A percentile compares a stretch with the other conserved stretches of the same genome.
Conservation (phyloP, 2,329 filamentous ascomycete species). For the Zasmidium cellare region DNA sequence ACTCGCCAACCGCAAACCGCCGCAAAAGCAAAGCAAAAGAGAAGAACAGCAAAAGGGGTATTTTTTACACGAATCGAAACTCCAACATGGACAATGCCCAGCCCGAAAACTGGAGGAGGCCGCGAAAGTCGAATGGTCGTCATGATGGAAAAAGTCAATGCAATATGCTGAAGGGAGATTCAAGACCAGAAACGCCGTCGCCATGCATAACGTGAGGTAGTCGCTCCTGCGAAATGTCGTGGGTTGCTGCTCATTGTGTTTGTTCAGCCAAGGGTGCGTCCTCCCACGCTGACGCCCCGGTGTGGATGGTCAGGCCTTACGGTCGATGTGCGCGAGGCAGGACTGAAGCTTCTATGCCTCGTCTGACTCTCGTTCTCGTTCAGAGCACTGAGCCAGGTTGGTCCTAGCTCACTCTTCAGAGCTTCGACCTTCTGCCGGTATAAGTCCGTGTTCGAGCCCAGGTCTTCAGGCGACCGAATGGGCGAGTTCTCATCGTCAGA, state of each 20-base stretch:
- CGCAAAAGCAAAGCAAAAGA: neutral
- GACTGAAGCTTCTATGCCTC: slow-evolving; percentile 28
- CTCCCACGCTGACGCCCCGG: slow-evolving; percentile 33
- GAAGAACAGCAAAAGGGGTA: slow-evolving; percentile 1
- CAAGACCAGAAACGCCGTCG: slow-evolving; percentile 1
- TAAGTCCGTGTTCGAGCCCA: slow-evolving; percentile 30
- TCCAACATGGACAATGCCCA: neutral
- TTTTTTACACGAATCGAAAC: slow-evolving; percentile 5
- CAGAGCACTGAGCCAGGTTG: slow-evolving; percentile 81
- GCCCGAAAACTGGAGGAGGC: neutral
- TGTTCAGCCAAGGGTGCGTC: slow-evolving; percentile 35
- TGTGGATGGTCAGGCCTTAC: slow-evolving; percentile 24
- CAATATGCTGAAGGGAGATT: slow-evolving; percentile 3
- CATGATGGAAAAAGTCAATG: neutral
- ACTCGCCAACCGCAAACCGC: neutral
- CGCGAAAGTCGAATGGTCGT: neutral
- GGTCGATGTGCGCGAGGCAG: slow-evolving; percentile 26
- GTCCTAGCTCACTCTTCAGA: slow-evolving; percentile 80
- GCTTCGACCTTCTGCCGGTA: slow-evolving; percentile 89
- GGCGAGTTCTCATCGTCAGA: slow-evolving; percentile 34
- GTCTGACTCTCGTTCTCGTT: slow-evolving; percentile 56
- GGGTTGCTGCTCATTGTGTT: neutral
- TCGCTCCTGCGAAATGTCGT: neutral
- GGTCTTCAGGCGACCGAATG: slow-evolving; percentile 27
- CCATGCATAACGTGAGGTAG: neutral